phyloP scores from a whole-genome alignment of 208 protist species.

The Balamuthia mandrillaris region DNA sequence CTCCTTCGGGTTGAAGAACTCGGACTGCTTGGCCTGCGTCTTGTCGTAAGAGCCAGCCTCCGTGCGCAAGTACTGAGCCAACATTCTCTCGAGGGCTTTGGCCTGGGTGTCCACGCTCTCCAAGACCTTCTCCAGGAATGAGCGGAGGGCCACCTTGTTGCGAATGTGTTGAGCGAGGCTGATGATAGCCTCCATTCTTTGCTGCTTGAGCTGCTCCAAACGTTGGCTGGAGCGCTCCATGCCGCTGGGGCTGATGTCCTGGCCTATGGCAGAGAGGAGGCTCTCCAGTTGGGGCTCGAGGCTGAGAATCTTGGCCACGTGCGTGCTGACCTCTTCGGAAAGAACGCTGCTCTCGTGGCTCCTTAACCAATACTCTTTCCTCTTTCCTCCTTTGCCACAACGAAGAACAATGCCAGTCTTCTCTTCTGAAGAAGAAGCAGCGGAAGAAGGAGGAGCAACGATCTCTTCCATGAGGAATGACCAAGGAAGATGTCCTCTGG shows the following conservation, averaged over 20 bases:
- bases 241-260: background rate
- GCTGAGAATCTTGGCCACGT: background rate
- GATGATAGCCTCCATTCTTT: background rate
- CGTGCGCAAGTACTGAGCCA: background rate
- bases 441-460: no score
- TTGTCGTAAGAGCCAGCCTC: background rate
- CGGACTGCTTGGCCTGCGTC: background rate
- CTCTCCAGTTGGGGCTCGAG: background rate
- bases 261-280: background rate
- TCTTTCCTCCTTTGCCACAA: no score
- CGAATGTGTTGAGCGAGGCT: background rate
- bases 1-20: constrained; percentile 30
- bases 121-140: constrained; percentile 35
- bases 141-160: background rate
- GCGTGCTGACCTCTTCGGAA: background rate
- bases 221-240: background rate
- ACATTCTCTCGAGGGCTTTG: background rate
- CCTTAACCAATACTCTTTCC: background rate
- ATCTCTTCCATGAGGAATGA: background rate
- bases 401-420: background rate
- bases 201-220: background rate
- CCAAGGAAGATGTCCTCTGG: background rate
- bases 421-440: no score
- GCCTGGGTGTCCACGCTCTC: constrained; percentile 25
- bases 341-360: background rate